Base-by-base conservation (phyloP, 352 stramenopile species). In the Phytophthora aleatoria region DNA sequence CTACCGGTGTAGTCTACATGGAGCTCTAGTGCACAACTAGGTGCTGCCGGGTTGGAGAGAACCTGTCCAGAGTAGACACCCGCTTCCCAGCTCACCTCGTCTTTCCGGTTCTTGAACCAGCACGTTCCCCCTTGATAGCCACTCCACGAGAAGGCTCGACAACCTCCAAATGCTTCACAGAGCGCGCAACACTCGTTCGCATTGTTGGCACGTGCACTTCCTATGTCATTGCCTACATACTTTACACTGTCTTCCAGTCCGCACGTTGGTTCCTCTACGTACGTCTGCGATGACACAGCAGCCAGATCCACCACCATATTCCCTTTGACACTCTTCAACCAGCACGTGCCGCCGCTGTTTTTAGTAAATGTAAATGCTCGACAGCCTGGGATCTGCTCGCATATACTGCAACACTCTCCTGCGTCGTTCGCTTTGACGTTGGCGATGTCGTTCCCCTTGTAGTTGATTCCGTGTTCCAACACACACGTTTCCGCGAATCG, bases 61-160 rank as follows among this genome's bases (percentile, higher is more conserved):
- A 73, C 49, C 4, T 66, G 65, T 11, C 56, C 66, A 36, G 70
- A 77, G 15, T 45, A 43, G 38, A 69, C 49, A 3, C 57, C 53
- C 10, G 20, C 5, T 30, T 72, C 52, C 58, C 51, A 64, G 16
- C 4, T 49, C 13, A 73, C 52, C 5, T 59, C 41, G 13, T 62
- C 67, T 54, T 71, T 69, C n/a, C 67, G 61, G 38, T 72, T 81
- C 48, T 83, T 83, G 45, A 83, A 65, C 49, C 57, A 89, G 47
- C 79, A 89, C 3, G 75, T 89, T 27, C 80, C 82, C 12, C 81
- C 81, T 50, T 81, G 68, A 49, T 69, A 64, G 26, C 61, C 67
- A 28, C 28, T 87, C 79, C 79, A 91, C 3, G 78, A 71, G 60
- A 86, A 90, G 5, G 74, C 78, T 20, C 64, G 56, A 47, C 75